Conservation (phyloP, 495 filamentous ascomycete species). For the Bathelium albidoporum region DNA sequence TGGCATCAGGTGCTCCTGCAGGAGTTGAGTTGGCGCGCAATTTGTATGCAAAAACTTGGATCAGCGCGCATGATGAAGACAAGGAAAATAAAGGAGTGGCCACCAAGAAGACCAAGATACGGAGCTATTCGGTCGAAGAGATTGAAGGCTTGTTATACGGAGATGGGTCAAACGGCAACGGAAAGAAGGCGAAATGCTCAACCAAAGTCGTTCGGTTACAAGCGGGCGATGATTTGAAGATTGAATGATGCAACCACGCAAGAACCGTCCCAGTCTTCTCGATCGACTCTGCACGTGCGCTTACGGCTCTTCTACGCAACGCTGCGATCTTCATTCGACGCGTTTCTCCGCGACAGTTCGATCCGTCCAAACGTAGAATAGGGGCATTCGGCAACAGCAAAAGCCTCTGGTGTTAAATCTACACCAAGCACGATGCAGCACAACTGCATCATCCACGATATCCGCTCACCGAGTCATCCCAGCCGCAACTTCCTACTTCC, state of each 20-base stretch:
- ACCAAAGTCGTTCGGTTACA: neutral
- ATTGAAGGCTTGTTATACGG: conserved; percentile 31
- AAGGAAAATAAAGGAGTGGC: conserved; percentile 48
- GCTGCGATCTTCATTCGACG: neutral
- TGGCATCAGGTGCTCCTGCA: conserved; percentile 45
- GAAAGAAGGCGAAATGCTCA: neutral
- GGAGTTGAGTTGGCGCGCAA: conserved; percentile 48
- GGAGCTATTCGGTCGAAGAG: conserved; percentile 36
- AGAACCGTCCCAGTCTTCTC: neutral
- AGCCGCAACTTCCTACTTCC: neutral
- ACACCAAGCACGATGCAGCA: neutral
- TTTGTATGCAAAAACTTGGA: conserved; percentile 47
- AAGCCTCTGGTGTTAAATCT: neutral
- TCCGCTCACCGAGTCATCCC: neutral
- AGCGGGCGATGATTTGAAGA: conserved; percentile 3
- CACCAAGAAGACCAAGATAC: conserved; percentile 38
- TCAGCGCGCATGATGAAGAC: conserved; percentile 56
- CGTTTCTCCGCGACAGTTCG: neutral
- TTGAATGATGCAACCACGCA: neutral
- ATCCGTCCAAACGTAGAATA: neutral
- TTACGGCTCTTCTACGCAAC: neutral
- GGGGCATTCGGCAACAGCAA: neutral
- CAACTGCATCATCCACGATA: neutral
- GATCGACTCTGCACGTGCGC: too few species aligned
- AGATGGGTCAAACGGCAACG: neutral